These are phyloP conservation scores for Phytophthora capsici DNA, from an alignment of 352 stramenopile species.

Conservation along the genomic window DNA sequence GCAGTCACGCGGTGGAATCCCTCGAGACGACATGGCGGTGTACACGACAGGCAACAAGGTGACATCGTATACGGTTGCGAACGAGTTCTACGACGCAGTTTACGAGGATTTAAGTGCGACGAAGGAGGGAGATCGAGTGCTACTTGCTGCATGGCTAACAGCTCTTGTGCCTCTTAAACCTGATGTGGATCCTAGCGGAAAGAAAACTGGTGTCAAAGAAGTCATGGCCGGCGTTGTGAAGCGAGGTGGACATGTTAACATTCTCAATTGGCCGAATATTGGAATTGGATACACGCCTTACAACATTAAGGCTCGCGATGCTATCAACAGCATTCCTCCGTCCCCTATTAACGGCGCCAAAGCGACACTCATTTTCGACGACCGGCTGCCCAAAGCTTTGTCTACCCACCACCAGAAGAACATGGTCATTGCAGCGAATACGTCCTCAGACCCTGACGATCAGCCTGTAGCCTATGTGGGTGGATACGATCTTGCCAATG, in stretches of 20 bases:
- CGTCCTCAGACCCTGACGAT: slow-evolving; percentile 5
- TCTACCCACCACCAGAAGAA: slow-evolving; percentile 63
- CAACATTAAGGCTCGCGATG: slow-evolving; percentile 44
- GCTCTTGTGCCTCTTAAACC: slow-evolving; percentile 51
- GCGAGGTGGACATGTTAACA: slow-evolving; percentile 43
- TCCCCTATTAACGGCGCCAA: slow-evolving; percentile 22
- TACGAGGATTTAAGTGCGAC: slow-evolving; percentile 46
- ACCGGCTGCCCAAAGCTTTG: slow-evolving; percentile 31
- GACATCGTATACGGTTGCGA: slow-evolving; percentile 41
- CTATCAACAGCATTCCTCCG: slow-evolving; percentile 41
- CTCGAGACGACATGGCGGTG: slow-evolving; percentile 40
- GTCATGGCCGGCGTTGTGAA: slow-evolving; percentile 38
- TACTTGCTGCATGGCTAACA: slow-evolving; percentile 51
- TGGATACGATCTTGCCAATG: slow-evolving; percentile 50
- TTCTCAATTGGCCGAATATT: slow-evolving; percentile 60
- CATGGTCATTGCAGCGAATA: slow-evolving; percentile 31
- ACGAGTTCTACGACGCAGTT: slow-evolving; percentile 50
- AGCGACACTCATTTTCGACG: slow-evolving; percentile 52
- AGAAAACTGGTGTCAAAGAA: slow-evolving; percentile 36
- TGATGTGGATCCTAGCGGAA: slow-evolving; percentile 19
- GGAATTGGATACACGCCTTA: slow-evolving; percentile 35
- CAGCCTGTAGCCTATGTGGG: slow-evolving; percentile 50
- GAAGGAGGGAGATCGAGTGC: slow-evolving; percentile 27
- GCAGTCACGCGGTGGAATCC: slow-evolving; percentile 42
- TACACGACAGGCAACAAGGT: slow-evolving; percentile 50